Conservation (phyloP, 2,329 filamentous ascomycete genomes). For the Pseudocercospora pini-densiflorae region DNA sequence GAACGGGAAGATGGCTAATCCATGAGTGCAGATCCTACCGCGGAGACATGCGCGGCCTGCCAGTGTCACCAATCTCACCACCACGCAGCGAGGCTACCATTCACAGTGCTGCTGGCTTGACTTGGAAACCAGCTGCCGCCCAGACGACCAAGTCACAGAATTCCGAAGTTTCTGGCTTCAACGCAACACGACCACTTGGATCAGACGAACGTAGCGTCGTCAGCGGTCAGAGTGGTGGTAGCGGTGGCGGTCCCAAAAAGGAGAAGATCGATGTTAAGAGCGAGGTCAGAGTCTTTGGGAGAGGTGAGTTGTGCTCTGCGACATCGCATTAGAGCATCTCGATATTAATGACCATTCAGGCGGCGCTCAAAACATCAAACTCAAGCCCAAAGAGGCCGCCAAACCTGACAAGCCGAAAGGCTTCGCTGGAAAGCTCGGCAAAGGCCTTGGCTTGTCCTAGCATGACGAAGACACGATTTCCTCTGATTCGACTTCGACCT, state of each 20-base stretch:
- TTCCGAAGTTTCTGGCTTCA: constrained; percentile 34
- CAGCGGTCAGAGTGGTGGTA: constrained; percentile 39
- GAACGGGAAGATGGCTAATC: not conserved
- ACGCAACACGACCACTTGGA: constrained; percentile 36
- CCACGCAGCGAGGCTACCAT: constrained; percentile 29
- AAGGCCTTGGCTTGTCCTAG: constrained; percentile 17
- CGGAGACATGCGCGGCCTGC: constrained; percentile 17
- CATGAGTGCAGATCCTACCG: constrained; percentile 2
- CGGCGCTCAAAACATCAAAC: constrained; percentile 59
- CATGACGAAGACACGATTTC: not conserved
- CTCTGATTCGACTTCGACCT: not conserved
- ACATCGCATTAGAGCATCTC: constrained; percentile 27
- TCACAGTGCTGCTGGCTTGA: constrained; percentile 29
- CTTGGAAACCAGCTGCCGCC: constrained; percentile 31
- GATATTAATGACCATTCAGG: constrained; percentile 39
- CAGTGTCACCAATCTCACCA: constrained; percentile 24
- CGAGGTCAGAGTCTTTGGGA: constrained; percentile 58
- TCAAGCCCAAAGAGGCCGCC: constrained; percentile 48
- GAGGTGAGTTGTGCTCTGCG: constrained; percentile 51
- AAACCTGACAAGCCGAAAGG: constrained; percentile 22
- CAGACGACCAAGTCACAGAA: constrained; percentile 19
- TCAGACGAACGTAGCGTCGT: constrained; percentile 35
- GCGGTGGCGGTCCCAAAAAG: constrained; percentile 36
- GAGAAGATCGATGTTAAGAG: constrained; percentile 54
- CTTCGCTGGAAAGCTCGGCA: constrained; percentile 21